phyloP scores from a whole-genome alignment of 78 protist species.

The Tieghemostelium lacteum region DNA sequence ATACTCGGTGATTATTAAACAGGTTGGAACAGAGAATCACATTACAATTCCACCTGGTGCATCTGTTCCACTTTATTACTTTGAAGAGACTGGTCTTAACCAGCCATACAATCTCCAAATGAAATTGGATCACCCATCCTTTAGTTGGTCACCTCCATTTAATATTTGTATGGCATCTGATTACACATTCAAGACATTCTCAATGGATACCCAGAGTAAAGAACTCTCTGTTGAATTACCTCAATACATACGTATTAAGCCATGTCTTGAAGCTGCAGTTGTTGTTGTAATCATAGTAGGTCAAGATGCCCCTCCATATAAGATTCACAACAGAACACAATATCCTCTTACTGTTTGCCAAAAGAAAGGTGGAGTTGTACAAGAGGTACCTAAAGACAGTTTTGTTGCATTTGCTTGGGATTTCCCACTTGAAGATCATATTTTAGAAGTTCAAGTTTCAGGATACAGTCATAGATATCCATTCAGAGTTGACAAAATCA shows the following conservation, averaged over 20 bases:
- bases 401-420: constrained; percentile 35
- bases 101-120: background rate
- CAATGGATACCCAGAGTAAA: background rate
- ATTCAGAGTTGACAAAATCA: constrained; percentile 50
- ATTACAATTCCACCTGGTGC: background rate
- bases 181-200: constrained; percentile 3
- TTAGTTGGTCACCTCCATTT: constrained; percentile 47
- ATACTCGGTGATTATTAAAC: constrained; percentile 9
- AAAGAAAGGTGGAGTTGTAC: constrained; percentile 7
- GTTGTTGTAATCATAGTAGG: constrained; percentile 13
- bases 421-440: constrained; percentile 39
- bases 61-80: constrained; percentile 40
- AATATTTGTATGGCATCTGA: constrained; percentile 12
- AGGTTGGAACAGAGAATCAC: constrained; percentile 16
- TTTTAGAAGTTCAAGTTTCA: constrained; percentile 6
- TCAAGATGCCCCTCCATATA: constrained; percentile 48
- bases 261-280: constrained; percentile 49
- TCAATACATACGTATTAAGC: constrained; percentile 33
- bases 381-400: background rate
- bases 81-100: background rate
- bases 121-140: constrained; percentile 27
- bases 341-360: constrained; percentile 39
- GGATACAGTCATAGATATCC: background rate
- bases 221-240: background rate
- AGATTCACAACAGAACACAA: constrained; percentile 22